A percentile compares a stretch with the other conserved stretches of the same genome.
These are phyloP conservation scores for Skeletonema menzelii DNA, from an alignment of 108 stramenopile species.

Conservation along the genomic window DNA sequence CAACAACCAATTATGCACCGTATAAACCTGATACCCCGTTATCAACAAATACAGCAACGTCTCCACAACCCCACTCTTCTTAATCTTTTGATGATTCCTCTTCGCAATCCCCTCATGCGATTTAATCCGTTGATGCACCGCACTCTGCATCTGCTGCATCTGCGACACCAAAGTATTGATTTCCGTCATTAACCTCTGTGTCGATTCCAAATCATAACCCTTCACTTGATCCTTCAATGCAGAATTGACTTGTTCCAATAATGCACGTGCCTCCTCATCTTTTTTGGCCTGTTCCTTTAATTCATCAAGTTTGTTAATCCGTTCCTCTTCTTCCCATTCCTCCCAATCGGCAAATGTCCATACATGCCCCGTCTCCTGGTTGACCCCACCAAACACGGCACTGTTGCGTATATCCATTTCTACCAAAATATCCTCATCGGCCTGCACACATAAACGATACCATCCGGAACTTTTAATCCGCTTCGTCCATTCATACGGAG, in stretches of 20 bases:
- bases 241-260: constrained; percentile 14
- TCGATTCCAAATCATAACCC: constrained; percentile 44
- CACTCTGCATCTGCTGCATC: constrained; percentile 18
- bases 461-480: constrained; percentile 51
- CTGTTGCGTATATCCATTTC: constrained; percentile 74
- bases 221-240: constrained; percentile 49
- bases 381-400: constrained; percentile 60
- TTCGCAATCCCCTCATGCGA: constrained; percentile 58
- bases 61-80: constrained; percentile 67
- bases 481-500: constrained; percentile 25
- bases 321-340: constrained; percentile 54
- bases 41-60: constrained; percentile 75
- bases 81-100: constrained; percentile 77
- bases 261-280: constrained; percentile 13
- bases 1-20: constrained; percentile 80
- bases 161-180: constrained; percentile 21
- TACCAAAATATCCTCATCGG: constrained; percentile 45
- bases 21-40: constrained; percentile 81
- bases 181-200: constrained; percentile 10
- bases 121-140: constrained; percentile 54
- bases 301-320: constrained; percentile 41
- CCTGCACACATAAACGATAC: constrained; percentile 71
- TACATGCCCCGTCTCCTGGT: constrained; percentile 61
- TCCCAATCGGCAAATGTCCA: constrained; percentile 55
- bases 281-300: constrained; percentile 42